A percentile compares a stretch with the other conserved stretches of the same genome.
Conservation (phyloP, 2,329 filamentous ascomycete genomes). For the Macrophomina tecta region DNA sequence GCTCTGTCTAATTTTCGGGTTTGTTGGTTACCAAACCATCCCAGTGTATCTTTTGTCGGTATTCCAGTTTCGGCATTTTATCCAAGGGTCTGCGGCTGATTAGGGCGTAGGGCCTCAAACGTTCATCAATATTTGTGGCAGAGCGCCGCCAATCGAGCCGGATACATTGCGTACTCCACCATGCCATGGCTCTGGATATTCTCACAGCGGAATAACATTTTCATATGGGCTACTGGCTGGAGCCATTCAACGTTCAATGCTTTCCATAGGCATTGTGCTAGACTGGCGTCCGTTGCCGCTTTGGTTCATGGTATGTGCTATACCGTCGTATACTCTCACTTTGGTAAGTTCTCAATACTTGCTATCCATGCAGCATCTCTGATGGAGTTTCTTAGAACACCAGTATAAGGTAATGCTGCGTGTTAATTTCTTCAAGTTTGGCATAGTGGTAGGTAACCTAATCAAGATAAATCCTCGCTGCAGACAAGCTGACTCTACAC, state of each 20-base stretch:
- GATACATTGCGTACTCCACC: slow-evolving; percentile 68
- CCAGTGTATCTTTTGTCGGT: slow-evolving; percentile 56
- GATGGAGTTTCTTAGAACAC: background rate
- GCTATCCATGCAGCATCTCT: background rate
- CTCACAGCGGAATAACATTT: slow-evolving; percentile 68
- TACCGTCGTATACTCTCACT: slow-evolving; percentile 51
- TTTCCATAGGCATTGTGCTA: slow-evolving; percentile 71
- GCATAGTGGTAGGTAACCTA: background rate
- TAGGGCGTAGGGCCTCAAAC: slow-evolving; percentile 34
- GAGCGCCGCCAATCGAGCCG: slow-evolving; percentile 68
- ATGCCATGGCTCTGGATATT: slow-evolving; percentile 71
- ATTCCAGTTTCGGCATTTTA: background rate
- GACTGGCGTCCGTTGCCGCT: slow-evolving; percentile 66
- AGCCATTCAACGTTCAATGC: slow-evolving; percentile 70
- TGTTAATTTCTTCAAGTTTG: slow-evolving; percentile 1
- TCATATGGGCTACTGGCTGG: slow-evolving; percentile 73
- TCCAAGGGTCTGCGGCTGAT: background rate
- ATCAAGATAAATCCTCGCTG: too few relatives aligned
- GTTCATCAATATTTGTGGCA: slow-evolving; percentile 53
- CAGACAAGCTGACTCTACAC: background rate
- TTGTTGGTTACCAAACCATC: slow-evolving; percentile 53
- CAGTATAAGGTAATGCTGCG: background rate
- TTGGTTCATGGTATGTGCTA: slow-evolving; percentile 69
- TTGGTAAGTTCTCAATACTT: slow-evolving; percentile 20
- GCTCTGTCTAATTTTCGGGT: slow-evolving; percentile 52